Base-by-base conservation (phyloP, 2,329 filamentous ascomycete genomes). In the Periconia sp. region DNA sequence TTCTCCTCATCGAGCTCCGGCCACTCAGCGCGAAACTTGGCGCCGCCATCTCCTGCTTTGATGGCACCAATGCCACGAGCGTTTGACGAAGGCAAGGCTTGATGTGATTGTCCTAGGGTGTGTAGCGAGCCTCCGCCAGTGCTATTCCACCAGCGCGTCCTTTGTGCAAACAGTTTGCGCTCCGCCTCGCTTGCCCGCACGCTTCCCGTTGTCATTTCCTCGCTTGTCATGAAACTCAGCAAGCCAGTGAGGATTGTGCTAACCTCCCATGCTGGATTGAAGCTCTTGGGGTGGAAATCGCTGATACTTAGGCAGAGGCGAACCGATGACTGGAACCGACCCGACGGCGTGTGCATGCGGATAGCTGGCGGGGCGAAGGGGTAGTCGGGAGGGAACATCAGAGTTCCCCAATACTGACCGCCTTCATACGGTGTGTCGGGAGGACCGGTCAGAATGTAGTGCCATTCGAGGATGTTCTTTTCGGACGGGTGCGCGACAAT, bases 201-300 rank as follows among this genome's bases (percentile, higher is more conserved):
- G 30, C 88, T 92, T 2, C 94, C 94, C 0, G 94, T 97, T 0
- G 94, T 99, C 89, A 97, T 97, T 78, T 99, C 94, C 70, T 99
- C 93, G 61, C 90, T 91, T 2, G 93, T 97, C 94, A 99, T 99
- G 76, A 99, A 99, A 40, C 90, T 95, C 58, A 97, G 80, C 27
- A 99, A 83, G 10, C 94, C 94, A 51, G 96, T 95, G 15, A 99
- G 80, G 60, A 99, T 99, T 0, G 94, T 99, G 50, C 89, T 93
- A 8, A 99, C 94, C 70, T 96, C 93, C 94, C 94, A 99, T 1
- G 94, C 92, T 1, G 94, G 94, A 73, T 99, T 99, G 81, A 97
- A 99, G 27, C 89, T 93, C 74, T 96, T 96, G 3, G 94, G 94
- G 72, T 99, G 94, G 77, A 97, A 99, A 72, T 99, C 94, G 65